Evolutionary conservation across 2,329 filamentous ascomycete species (phyloP), one percentile per base, ranked within the genome.

Genomic region (Daldinia eschscholtzii): DNA sequence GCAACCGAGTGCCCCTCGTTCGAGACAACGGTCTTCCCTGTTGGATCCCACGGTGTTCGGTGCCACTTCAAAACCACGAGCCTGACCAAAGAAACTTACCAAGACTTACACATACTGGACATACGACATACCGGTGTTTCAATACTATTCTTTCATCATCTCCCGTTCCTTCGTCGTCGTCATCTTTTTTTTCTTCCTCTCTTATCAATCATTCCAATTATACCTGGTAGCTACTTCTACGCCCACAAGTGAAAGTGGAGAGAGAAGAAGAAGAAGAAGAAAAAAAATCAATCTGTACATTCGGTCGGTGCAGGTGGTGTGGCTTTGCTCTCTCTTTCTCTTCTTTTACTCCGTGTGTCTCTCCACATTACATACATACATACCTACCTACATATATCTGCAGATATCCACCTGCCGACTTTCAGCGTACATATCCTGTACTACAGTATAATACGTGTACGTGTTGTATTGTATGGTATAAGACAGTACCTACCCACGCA

Each of bases 391-490:
- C 39, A 61, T 46, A 55, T 60, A 59, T 68, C 58, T 62, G 59
- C 62, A 65, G 46, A 58, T 65, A 66, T 50, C 60, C 67, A 64
- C 67, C 57, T 69, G 56, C 57, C 62, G 62, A 37, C 48, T 26
- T 68, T 44, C 15, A 65, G 50, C 55, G 41, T 64, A 56, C 57
- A 56, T 58, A 46, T 26, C 48, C 53, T 61, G 65, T 70, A 50
- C 62, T 35, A 70, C 65, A 64, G 65, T 68, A 70, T 64, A 68
- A 65, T 70, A 70, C 68, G 61, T 68, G 63, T 56, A 70, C 56
- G 61, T 68, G 55, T 68, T 65, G 58, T 68, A 68, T 65, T 58
- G 57, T 57, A 57, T 67, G 61, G 61, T 64, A 62, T 55, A 59
- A 48, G 55, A 56, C 60, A 57, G 60, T 66, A 62, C 57, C 39